A percentile compares a stretch with the other conserved stretches of the same genome.
These are phyloP conservation scores for Alopecurus myosuroides DNA, from an alignment of 176 grass and related monocot species.

Conservation along the genomic window DNA sequence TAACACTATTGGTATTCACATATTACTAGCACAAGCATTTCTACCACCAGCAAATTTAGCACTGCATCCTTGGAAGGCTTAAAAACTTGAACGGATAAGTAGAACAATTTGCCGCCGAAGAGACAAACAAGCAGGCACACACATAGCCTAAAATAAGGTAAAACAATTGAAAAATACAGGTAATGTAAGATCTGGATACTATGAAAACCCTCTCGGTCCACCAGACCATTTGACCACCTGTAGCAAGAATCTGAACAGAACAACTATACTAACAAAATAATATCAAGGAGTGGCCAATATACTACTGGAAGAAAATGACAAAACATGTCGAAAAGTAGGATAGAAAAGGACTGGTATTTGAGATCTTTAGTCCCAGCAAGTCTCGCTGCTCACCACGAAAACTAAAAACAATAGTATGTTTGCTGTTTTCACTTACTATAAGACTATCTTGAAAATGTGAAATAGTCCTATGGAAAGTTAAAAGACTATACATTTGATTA, in stretches of 20 bases:
- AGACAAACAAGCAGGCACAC: neutral
- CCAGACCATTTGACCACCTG: neutral
- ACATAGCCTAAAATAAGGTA: neutral
- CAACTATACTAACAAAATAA: neutral
- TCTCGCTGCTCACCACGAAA: neutral
- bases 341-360: neutral
- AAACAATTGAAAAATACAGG: neutral
- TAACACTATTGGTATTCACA: neutral
- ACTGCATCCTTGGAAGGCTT: conserved; percentile 1
- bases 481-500: conserved; percentile 7
- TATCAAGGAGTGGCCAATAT: neutral
- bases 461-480: neutral
- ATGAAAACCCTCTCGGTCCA: neutral
- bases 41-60: neutral
- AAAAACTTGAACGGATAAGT: neutral
- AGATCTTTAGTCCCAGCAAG: conserved; percentile 10
- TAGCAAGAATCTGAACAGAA: conserved; percentile 20
- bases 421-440: conserved; percentile 10
- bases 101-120: neutral
- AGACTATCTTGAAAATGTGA: conserved; percentile 10
- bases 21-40: conserved; percentile 13
- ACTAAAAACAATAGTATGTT: neutral
- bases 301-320: conserved; percentile 3
- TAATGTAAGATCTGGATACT: conserved; percentile 14
- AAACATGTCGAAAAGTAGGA: neutral